phyloP scores from a whole-genome alignment of 805 yeast species.

The Groenewaldozyma tartarivorans region DNA sequence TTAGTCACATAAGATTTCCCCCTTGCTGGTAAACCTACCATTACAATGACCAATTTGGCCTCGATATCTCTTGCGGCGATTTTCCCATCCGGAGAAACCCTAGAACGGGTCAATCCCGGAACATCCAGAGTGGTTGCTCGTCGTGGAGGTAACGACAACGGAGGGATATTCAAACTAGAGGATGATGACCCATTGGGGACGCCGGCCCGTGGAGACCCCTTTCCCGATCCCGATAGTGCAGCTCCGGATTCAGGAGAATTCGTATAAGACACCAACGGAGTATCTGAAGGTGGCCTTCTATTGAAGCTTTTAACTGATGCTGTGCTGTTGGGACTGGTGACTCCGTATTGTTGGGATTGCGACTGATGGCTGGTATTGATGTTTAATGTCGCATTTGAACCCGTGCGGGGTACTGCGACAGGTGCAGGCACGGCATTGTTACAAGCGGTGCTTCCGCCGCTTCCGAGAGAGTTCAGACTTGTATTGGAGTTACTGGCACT shows the following conservation, averaged over 20 bases:
- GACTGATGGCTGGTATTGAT: no score
- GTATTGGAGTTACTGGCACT: background rate
- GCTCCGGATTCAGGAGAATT: slow-evolving; percentile 12
- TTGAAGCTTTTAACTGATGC: slow-evolving; percentile 10
- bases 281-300: slow-evolving; percentile 17
- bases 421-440: background rate
- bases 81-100: slow-evolving; percentile 60
- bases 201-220: slow-evolving; percentile 7
- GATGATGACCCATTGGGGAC: no score
- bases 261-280: slow-evolving; percentile 16
- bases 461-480: background rate
- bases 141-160: slow-evolving; percentile 23
- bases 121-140: slow-evolving; percentile 81
- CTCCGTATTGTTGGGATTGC: no score
- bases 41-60: slow-evolving; percentile 79
- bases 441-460: background rate
- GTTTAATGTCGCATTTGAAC: background rate
- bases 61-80: slow-evolving; percentile 51
- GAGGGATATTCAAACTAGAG: slow-evolving; percentile 12
- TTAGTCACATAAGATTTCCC: slow-evolving; percentile 93
- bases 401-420: background rate
- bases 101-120: slow-evolving; percentile 82
- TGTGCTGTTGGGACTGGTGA: no score
- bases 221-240: slow-evolving; percentile 7
- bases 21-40: slow-evolving; percentile 93